phyloP scores from a whole-genome alignment of 768 basidiomycete genomes.

The Pseudohyphozyma bogoriensis region DNA sequence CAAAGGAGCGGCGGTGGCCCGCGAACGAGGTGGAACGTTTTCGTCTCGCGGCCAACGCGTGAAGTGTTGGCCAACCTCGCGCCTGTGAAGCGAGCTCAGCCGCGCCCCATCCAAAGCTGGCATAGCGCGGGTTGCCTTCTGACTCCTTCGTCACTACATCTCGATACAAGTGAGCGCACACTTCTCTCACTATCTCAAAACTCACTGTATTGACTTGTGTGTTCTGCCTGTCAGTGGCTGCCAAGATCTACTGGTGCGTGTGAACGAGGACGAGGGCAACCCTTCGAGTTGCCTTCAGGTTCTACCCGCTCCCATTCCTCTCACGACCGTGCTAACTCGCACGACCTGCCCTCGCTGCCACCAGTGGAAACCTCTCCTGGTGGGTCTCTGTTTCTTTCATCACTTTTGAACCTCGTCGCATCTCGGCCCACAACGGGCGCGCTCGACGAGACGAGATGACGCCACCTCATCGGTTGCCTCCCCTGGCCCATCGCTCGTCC shows the following conservation, averaged over 20 bases:
- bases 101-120: too few species aligned
- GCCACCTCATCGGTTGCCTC: neutral
- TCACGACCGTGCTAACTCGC: neutral
- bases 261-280: too few species aligned
- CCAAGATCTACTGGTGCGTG: slow-evolving; percentile 24
- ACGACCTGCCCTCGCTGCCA: neutral
- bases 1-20: too few species aligned
- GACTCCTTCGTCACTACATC: too few species aligned
- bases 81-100: too few species aligned
- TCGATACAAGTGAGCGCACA: neutral
- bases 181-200: neutral
- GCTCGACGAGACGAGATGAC: neutral
- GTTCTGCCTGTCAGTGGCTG: slow-evolving; percentile 5
- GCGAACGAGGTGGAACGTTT: too few species aligned
- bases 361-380: slow-evolving; percentile 27
- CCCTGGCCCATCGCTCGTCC: neutral
- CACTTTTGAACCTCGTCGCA: neutral
- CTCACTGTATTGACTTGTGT: neutral
- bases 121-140: too few species aligned
- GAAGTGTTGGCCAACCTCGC: too few species aligned
- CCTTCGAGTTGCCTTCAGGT: neutral
- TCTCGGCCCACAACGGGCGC: neutral
- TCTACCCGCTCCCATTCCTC: neutral
- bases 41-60: too few species aligned
- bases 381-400: neutral